These are phyloP conservation scores for Kodamaea laetipori DNA, from an alignment of 805 yeast species.

Conservation along the genomic window DNA sequence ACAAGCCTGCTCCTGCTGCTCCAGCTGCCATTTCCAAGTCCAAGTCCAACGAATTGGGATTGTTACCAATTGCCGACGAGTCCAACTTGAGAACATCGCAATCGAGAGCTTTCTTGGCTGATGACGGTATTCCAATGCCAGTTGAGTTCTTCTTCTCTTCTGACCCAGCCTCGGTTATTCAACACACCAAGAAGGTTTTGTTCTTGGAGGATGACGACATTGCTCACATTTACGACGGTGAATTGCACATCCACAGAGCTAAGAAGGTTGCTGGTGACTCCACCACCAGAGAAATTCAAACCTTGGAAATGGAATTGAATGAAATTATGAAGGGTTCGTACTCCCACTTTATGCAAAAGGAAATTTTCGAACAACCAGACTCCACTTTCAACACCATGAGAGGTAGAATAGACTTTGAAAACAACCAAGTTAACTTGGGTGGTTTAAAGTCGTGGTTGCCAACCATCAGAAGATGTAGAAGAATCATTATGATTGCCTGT, in stretches of 20 bases:
- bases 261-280: conserved; percentile 78
- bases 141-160: conserved; percentile 95
- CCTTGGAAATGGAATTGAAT: conserved; percentile 93
- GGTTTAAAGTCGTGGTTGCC: conserved; percentile 85
- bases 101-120: conserved; percentile 95
- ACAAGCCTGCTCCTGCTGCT: conserved; percentile 27
- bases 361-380: conserved; percentile 97
- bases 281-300: conserved; percentile 94
- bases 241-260: conserved; percentile 96
- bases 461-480: conserved; percentile 89
- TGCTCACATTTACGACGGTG: conserved; percentile 98
- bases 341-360: conserved; percentile 98
- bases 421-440: conserved; percentile 76
- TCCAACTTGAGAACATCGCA: conserved; percentile 78
- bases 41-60: conserved; percentile 30
- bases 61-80: conserved; percentile 59
- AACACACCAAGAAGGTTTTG: conserved; percentile 95
- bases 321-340: conserved; percentile 98
- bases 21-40: conserved; percentile 19
- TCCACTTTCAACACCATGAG: conserved; percentile 98
- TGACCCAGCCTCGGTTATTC: conserved; percentile 94
- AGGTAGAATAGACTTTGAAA: conserved; percentile 94
- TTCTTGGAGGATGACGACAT: conserved; percentile 97
- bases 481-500: conserved; percentile 98
- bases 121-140: conserved; percentile 89